These are phyloP conservation scores for Talaromyces thailandensis DNA, from an alignment of 495 filamentous ascomycete species.

Conservation along the genomic window DNA sequence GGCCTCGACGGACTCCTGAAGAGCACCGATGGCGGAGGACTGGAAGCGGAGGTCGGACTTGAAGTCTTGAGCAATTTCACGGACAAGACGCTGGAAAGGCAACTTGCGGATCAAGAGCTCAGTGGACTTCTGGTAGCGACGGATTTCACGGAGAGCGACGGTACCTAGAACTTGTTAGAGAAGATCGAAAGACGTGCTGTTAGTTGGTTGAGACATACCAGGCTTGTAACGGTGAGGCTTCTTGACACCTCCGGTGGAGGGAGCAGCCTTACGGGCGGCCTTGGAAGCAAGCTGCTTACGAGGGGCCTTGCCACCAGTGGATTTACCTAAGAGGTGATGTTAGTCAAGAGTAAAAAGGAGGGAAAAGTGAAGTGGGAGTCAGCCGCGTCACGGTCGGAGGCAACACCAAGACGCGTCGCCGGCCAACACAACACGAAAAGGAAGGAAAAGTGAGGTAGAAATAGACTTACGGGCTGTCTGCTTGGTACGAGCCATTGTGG, in stretches of 20 bases:
- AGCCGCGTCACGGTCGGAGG: constrained; percentile 5
- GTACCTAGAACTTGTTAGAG: constrained; percentile 53
- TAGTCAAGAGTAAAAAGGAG: constrained; percentile 17
- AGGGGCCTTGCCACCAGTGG: constrained; percentile 98
- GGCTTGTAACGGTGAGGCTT: constrained; percentile 99
- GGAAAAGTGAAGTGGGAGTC: constrained; percentile 1
- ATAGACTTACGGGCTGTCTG: constrained; percentile 87
- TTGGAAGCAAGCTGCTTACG: constrained; percentile 95
- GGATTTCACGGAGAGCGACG: constrained; percentile 99
- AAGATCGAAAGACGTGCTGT: constrained; percentile 3
- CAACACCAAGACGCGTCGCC: constrained; percentile 8
- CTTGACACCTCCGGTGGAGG: constrained; percentile 90
- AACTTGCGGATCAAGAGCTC: constrained; percentile 99
- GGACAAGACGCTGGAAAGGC: constrained; percentile 99
- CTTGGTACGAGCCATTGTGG: constrained; percentile 96
- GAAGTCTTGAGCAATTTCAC: constrained; percentile 99
- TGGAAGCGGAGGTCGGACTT: constrained; percentile 99
- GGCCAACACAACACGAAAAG: constrained; percentile 15
- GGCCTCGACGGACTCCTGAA: constrained; percentile 99
- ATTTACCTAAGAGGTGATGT: constrained; percentile 55
- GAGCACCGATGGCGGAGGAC: constrained; percentile 98
- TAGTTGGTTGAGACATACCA: constrained; percentile 46
- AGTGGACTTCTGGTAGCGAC: constrained; percentile 99
- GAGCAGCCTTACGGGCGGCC: constrained; percentile 70
- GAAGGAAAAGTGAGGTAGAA: constrained; percentile 15